These are phyloP conservation scores for Paraphaeosphaeria minitans DNA, from an alignment of 2,329 filamentous ascomycete species.

Conservation along the genomic window DNA sequence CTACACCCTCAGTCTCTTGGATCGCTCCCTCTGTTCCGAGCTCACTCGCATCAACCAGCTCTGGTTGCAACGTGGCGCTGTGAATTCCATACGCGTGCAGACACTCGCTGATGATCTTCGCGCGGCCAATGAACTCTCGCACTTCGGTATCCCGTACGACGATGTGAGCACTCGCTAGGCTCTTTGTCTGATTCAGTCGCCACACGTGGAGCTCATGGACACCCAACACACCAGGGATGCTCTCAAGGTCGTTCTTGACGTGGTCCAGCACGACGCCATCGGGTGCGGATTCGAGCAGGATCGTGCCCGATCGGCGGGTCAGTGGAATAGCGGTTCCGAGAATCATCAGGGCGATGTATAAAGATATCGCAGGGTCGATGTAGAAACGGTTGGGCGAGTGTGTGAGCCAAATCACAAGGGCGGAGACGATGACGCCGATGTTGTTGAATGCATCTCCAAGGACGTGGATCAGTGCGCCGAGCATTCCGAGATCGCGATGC, in stretches of 20 bases:
- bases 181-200: slow-evolving; percentile 72
- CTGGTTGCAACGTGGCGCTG: slow-evolving; percentile 72
- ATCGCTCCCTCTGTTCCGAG: slow-evolving; percentile 1
- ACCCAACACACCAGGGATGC: slow-evolving; percentile 68
- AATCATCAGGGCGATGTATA: slow-evolving; percentile 76
- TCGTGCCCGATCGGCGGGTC: slow-evolving; percentile 64
- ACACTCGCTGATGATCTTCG: slow-evolving; percentile 68
- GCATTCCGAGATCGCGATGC: slow-evolving; percentile 66
- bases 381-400: slow-evolving; percentile 66
- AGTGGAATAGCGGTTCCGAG: slow-evolving; percentile 67
- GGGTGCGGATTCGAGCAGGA: slow-evolving; percentile 71
- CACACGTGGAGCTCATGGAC: slow-evolving; percentile 77
- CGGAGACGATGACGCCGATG: slow-evolving; percentile 73
- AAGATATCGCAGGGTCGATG: slow-evolving; percentile 71
- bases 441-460: slow-evolving; percentile 78
- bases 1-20: slow-evolving; percentile 22
- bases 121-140: slow-evolving; percentile 63
- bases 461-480: slow-evolving; percentile 73
- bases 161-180: slow-evolving; percentile 72
- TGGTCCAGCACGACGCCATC: slow-evolving; percentile 64
- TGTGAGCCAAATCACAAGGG: slow-evolving; percentile 70
- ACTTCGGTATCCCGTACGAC: slow-evolving; percentile 64
- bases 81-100: slow-evolving; percentile 76
- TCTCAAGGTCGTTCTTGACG: slow-evolving; percentile 71
- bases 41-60: slow-evolving; percentile 45